Base-by-base conservation (phyloP, 805 yeast species). In the Myxozyma udenii region DNA sequence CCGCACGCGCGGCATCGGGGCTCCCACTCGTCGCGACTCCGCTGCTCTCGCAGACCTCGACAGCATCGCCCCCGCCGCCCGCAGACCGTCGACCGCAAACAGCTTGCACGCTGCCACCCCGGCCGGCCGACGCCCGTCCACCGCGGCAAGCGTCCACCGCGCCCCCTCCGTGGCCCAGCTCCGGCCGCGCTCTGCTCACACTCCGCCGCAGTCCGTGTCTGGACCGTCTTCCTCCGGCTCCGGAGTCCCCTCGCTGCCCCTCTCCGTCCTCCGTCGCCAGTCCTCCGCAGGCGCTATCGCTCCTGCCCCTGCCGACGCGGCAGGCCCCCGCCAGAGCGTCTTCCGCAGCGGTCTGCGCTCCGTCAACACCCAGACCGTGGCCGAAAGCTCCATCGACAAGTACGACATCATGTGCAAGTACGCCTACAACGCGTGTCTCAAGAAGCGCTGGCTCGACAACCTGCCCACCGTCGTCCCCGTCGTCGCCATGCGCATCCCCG, bases 331-430 rank as follows among this genome's bases (percentile, higher is more conserved):
- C 7, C 14, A 6, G 19, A n/a, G 22, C 40, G 22, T 11, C 11
- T 11, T 36, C 40, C 7, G 19, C 19, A 9, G 22, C 12, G 14
- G 9, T 19, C 18, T 36, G 22, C 19, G 12, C 18, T 36, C 40
- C 11, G 21, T 4, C 21, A 12, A n/a, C n/a, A 33, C 11, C n/a
- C n/a, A n/a, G n/a, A n/a, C n/a, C n/a, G n/a, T n/a, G n/a, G n/a
- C n/a, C n/a, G n/a, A n/a, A n/a, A n/a, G n/a, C n/a, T n/a, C n/a
- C n/a, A 33, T 51, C 36, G 55, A 51, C 51, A 51, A 51, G 26
- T 47, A 47, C 37, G 55, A 51, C 23, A 51, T 51, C 36, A 47
- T 51, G 55, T 47, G 55, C 33, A 43, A 50, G 19, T 41, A 48
- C 39, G 47, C 45, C 22, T 48, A 48, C 40, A 48, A 52, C 25